phyloP scores from a whole-genome alignment of 2,329 filamentous ascomycete species.

The Whalleya microplaca region DNA sequence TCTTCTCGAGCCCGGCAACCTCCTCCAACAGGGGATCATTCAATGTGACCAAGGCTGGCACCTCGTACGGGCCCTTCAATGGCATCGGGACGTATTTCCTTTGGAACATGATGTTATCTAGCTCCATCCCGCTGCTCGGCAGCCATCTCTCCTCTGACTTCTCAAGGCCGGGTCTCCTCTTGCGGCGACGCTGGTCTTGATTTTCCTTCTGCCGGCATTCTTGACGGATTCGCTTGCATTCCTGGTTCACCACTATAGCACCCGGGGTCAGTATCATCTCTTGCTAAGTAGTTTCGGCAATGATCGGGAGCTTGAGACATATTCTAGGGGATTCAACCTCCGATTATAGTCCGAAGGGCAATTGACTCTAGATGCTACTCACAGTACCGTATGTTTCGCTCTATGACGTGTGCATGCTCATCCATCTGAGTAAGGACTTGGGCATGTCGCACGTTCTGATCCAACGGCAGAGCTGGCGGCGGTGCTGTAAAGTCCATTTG shows the following conservation, averaged over 20 bases:
- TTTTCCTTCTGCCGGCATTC: slow-evolving; percentile 15
- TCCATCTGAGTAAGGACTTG: slow-evolving; percentile 27
- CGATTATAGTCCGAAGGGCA: neutral
- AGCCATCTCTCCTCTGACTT: slow-evolving; percentile 11
- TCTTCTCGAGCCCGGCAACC: slow-evolving; percentile 9
- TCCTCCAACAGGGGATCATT: slow-evolving; percentile 10
- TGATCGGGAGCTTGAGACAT: neutral
- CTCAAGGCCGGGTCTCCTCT: slow-evolving; percentile 5
- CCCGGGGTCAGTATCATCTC: neutral
- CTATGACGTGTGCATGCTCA: slow-evolving; percentile 29
- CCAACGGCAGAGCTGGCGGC: slow-evolving; percentile 24
- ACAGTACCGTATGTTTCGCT: slow-evolving; percentile 31
- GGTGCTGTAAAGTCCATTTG: slow-evolving; percentile 33
- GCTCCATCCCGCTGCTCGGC: slow-evolving; percentile 6
- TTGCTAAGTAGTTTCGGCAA: neutral
- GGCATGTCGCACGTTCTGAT: slow-evolving; percentile 17
- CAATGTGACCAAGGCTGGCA: slow-evolving; percentile 14
- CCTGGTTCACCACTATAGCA: slow-evolving; percentile 14
- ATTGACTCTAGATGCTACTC: neutral
- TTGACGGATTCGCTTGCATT: slow-evolving; percentile 20
- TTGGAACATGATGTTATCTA: slow-evolving; percentile 19
- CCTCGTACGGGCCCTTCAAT: slow-evolving; percentile 16
- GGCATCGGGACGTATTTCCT: slow-evolving; percentile 4
- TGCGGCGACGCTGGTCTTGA: slow-evolving; percentile 3
- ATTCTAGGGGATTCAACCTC: neutral